Evolutionary conservation across 176 grass and related monocot genomes (phyloP).

Genomic region (Hyparrhenia diplandra): DNA sequence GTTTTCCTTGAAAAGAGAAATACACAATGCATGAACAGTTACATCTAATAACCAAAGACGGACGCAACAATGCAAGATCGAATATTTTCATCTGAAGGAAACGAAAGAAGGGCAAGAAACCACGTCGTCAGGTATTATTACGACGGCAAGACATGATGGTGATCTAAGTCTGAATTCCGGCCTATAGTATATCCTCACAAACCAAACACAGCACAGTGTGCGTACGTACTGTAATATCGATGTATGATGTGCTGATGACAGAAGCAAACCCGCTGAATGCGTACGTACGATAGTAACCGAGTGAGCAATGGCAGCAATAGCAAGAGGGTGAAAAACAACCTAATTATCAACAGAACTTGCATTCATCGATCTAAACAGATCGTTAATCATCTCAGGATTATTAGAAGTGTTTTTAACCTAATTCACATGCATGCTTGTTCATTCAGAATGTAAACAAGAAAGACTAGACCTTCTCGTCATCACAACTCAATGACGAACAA

Average conservation of each 20-base stretch:
- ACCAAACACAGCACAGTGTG: background rate
- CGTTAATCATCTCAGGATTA: too few relatives aligned
- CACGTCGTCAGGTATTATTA: slow-evolving; percentile 31
- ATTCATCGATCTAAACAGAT: background rate
- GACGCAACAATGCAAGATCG: background rate
- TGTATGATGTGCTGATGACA: too few relatives aligned
- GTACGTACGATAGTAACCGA: too few relatives aligned
- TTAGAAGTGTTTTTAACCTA: too few relatives aligned
- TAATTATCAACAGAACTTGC: background rate
- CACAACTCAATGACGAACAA: slow-evolving; percentile 23
- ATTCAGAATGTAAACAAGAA: background rate
- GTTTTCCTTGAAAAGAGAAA: background rate
- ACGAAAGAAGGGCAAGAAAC: slow-evolving; percentile 47
- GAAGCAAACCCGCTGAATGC: too few relatives aligned
- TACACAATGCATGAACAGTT: background rate
- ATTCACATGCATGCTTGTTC: too few relatives aligned
- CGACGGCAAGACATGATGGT: slow-evolving; percentile 13
- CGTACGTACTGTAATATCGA: too few relatives aligned
- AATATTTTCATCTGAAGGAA: background rate
- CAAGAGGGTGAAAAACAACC: background rate
- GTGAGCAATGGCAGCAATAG: background rate
- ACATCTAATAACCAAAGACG: background rate
- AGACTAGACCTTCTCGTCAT: slow-evolving; percentile 2
- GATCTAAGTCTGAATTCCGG: slow-evolving; percentile 34
- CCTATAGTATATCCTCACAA: background rate